Conservation (phyloP, 352 stramenopile genomes). For the Phytophthora vignae region DNA sequence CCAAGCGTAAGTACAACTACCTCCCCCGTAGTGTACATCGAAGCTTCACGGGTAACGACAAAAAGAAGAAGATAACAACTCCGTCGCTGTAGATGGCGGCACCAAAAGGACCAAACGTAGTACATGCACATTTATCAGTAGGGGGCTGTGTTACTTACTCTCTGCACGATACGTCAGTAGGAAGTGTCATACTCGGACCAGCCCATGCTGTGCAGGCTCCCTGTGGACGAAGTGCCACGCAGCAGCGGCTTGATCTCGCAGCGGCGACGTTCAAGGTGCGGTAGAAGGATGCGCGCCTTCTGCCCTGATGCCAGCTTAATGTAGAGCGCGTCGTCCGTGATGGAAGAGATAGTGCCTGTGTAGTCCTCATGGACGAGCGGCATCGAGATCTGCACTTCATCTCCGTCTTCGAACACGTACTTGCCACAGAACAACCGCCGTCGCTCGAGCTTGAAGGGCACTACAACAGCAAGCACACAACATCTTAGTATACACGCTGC, state of each 20-base stretch:
- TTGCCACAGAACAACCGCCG: conserved; percentile 71
- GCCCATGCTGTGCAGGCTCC: conserved; percentile 58
- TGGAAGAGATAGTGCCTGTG: conserved; percentile 79
- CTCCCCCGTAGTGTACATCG: too few relatives aligned
- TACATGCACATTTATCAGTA: conserved; percentile 35
- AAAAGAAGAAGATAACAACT: conserved; percentile 28
- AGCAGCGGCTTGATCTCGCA: conserved; percentile 76
- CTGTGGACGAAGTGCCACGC: conserved; percentile 52
- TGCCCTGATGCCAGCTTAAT: conserved; percentile 71
- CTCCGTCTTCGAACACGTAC: conserved; percentile 83
- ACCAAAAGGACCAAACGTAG: conserved; percentile 16
- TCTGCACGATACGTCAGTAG: conserved; percentile 35
- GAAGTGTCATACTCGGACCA: conserved; percentile 75
- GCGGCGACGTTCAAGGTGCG: conserved; percentile 58
- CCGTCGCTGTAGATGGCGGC: conserved; percentile 1
- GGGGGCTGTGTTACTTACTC: conserved; percentile 3
- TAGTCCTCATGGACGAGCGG: conserved; percentile 75
- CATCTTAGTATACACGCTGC: conserved; percentile 6
- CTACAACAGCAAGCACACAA: conserved; percentile 33
- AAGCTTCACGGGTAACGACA: conserved; percentile 13
- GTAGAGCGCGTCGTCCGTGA: conserved; percentile 77
- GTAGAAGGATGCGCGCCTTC: conserved; percentile 71
- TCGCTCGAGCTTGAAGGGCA: conserved; percentile 56
- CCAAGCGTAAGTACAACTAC: not conserved
- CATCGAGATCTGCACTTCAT: conserved; percentile 77